phyloP scores from a whole-genome alignment of 1,139 yeast species.

The Pichia sp. region DNA sequence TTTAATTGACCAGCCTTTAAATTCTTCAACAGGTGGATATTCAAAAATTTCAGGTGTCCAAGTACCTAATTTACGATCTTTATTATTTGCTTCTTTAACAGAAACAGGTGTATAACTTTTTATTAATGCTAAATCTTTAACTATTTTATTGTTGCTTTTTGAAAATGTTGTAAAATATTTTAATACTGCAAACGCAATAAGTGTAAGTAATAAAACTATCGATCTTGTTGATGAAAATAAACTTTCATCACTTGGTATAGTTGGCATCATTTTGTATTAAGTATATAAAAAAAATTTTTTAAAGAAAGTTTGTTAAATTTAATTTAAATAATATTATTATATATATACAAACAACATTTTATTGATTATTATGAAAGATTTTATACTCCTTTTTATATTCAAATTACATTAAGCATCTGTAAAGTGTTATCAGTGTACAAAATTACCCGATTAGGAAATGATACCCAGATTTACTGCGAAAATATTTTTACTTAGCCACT shows the following conservation, averaged over 20 bases:
- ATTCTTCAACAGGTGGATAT: constrained; percentile 45
- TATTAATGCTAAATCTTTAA: neutral
- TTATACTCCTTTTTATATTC: neutral
- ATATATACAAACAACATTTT: no score
- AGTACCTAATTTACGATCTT: constrained; percentile 35
- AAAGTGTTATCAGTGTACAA: constrained; percentile 6
- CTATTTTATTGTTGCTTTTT: neutral
- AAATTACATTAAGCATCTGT: no score
- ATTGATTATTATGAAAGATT: no score
- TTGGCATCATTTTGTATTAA: neutral
- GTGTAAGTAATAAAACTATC: neutral
- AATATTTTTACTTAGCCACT: neutral
- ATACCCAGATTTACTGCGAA: neutral
- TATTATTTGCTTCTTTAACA: constrained; percentile 33
- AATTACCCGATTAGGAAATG: constrained; percentile 10
- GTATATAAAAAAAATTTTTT: no score
- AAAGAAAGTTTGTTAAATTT: no score
- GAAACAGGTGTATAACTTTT: constrained; percentile 26
- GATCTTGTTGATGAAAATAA: neutral
- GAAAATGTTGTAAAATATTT: neutral
- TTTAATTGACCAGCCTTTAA: constrained; percentile 43
- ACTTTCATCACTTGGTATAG: neutral
- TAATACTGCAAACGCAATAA: neutral
- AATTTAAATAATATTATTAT: neutral
- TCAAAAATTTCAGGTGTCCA: constrained; percentile 51